phyloP scores from a whole-genome alignment of 2,329 filamentous ascomycete species.

The Graphilbum sp. region DNA sequence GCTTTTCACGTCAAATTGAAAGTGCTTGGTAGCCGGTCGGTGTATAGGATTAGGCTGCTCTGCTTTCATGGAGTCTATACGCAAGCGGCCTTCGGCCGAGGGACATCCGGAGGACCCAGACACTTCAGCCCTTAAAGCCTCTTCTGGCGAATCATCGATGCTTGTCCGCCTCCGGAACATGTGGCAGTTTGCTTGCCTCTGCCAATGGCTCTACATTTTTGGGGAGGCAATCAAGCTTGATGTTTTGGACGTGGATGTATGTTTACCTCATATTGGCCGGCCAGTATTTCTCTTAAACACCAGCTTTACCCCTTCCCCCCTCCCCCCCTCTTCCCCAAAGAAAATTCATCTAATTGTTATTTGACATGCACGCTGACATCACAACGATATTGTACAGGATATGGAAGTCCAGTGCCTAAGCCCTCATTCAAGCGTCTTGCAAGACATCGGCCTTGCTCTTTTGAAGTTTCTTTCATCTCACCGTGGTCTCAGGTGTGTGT shows the following conservation, averaged over 20 bases:
- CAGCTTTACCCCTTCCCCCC: no score
- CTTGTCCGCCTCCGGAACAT: slow-evolving; percentile 64
- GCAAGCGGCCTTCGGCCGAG: slow-evolving; percentile 14
- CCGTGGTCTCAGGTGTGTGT: slow-evolving; percentile 67
- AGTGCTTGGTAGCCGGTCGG: no score
- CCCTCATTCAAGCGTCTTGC: slow-evolving; percentile 55
- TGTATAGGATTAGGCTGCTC: no score
- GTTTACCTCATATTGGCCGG: no score
- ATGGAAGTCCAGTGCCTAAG: slow-evolving; percentile 80
- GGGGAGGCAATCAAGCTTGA: slow-evolving; percentile 81
- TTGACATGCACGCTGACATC: background rate
- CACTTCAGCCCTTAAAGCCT: slow-evolving; percentile 4
- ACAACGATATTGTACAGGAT: slow-evolving; percentile 36
- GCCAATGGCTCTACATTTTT: slow-evolving; percentile 88
- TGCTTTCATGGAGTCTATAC: slow-evolving; percentile 6
- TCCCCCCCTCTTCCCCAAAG: no score
- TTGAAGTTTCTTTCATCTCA: slow-evolving; percentile 91
- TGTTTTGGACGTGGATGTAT: slow-evolving; percentile 77
- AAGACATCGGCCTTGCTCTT: slow-evolving; percentile 69
- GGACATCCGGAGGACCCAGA: slow-evolving; percentile 19
- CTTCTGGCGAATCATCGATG: no score
- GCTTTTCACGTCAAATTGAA: no score
- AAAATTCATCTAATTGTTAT: no score
- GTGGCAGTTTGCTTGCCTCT: slow-evolving; percentile 91
- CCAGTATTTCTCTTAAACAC: no score